Conservation (phyloP, 495 filamentous ascomycete genomes). For the Peziza echinospora region DNA sequence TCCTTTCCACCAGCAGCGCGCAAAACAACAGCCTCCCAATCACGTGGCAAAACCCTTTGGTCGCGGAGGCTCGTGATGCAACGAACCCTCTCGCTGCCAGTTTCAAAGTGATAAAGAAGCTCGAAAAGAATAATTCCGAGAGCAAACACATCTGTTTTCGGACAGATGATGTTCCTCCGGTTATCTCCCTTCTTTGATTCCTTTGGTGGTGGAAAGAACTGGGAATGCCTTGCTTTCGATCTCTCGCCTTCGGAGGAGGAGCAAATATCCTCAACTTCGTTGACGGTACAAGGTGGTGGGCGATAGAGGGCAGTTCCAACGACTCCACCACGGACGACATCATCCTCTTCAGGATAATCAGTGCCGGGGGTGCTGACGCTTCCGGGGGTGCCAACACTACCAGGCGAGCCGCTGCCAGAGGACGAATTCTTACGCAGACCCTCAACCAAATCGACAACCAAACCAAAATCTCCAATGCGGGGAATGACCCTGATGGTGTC, state of each 20-base stretch:
- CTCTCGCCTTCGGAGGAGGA: background rate
- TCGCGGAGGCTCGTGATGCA: background rate
- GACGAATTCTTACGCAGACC: background rate
- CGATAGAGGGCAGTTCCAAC: background rate
- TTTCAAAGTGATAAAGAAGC: constrained; percentile 25
- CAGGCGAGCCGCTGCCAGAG: background rate
- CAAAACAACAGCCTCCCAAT: background rate
- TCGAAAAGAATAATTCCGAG: constrained; percentile 31
- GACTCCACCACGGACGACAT: background rate
- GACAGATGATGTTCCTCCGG: background rate
- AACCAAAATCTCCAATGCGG: constrained; percentile 33
- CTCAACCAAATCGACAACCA: constrained; percentile 23
- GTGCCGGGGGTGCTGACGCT: background rate
- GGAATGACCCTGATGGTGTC: constrained; percentile 21
- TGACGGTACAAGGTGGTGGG: background rate
- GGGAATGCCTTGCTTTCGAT: background rate
- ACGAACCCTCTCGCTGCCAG: constrained; percentile 24
- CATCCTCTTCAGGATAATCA: background rate
- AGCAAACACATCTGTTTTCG: constrained; percentile 23
- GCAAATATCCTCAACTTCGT: background rate
- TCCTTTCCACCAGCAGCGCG: background rate
- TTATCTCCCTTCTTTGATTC: background rate
- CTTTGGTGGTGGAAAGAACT: background rate
- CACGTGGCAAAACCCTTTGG: background rate
- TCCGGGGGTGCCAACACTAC: too few relatives aligned